A percentile compares a stretch with the other conserved stretches of the same genome.
These are phyloP conservation scores for Fusarium foetens DNA, from an alignment of 2,329 filamentous ascomycete genomes.

Conservation along the genomic window DNA sequence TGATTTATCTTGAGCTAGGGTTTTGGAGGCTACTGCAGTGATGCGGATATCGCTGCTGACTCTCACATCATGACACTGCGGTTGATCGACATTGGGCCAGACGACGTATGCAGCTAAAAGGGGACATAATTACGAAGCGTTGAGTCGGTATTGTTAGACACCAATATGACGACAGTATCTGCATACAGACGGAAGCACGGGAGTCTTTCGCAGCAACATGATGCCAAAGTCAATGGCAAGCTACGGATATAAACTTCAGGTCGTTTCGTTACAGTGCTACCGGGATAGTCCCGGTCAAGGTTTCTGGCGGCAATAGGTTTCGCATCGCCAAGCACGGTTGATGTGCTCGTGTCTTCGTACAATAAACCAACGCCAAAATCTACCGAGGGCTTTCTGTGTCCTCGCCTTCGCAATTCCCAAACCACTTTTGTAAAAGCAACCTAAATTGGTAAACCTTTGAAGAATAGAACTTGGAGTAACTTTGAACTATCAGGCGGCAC, in stretches of 20 bases:
- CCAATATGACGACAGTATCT: rapidly evolving
- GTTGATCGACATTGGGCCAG: not conserved
- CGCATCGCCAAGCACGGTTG: not conserved
- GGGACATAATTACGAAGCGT: rapidly evolving
- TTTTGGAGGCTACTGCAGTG: no score
- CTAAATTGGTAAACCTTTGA: rapidly evolving
- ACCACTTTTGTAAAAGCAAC: rapidly evolving
- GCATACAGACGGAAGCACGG: rapidly evolving
- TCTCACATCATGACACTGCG: rapidly evolving
- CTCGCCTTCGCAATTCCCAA: no score
- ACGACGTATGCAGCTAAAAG: rapidly evolving
- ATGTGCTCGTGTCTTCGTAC: not conserved
- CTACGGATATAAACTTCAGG: not conserved
- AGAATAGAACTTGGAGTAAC: rapidly evolving
- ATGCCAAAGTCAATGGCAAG: not conserved
- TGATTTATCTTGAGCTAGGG: no score
- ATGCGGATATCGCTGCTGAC: not conserved
- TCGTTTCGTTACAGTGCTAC: not conserved
- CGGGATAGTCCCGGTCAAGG: rapidly evolving
- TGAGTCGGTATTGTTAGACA: not conserved
- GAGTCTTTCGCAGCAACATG: rapidly evolving
- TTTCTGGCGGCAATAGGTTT: not conserved
- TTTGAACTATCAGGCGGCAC: rapidly evolving
- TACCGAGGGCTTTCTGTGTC: rapidly evolving
- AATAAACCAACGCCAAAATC: rapidly evolving